These are phyloP conservation scores for Anthoceros angustus DNA, from an alignment of 225 moss, liverwort and hornwort genomes.

Conservation along the genomic window DNA sequence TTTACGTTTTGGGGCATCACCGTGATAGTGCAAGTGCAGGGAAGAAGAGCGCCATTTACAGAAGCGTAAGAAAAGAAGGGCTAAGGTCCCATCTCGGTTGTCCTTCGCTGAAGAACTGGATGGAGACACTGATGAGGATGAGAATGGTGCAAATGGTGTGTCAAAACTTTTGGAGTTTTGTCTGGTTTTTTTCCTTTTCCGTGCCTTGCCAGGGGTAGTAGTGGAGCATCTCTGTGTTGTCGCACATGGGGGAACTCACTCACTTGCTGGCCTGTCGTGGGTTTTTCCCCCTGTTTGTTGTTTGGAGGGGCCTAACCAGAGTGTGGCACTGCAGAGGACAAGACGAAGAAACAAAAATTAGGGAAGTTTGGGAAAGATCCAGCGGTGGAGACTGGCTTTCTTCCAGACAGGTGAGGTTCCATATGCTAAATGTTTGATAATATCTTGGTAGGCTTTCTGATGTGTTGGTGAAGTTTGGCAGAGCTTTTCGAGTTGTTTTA, in stretches of 20 bases:
- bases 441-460: conserved; percentile 13
- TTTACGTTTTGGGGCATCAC: neutral
- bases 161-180: neutral
- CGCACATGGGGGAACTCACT: too few relatives aligned
- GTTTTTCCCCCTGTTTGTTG: too few relatives aligned
- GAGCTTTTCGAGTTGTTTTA: conserved; percentile 8
- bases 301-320: conserved; percentile 7
- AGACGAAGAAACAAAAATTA: conserved; percentile 51
- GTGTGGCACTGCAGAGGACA: conserved; percentile 16
- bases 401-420: conserved; percentile 90
- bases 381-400: conserved; percentile 86
- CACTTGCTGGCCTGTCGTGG: too few relatives aligned
- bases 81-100: conserved; percentile 69
- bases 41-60: conserved; percentile 78
- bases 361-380: conserved; percentile 99
- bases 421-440: neutral
- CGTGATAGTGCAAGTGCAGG: conserved; percentile 16
- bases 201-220: neutral
- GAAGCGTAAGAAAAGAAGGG: conserved; percentile 80
- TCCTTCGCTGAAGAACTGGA: conserved; percentile 86
- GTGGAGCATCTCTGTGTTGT: neutral
- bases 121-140: conserved; percentile 49
- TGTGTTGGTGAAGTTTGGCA: neutral
- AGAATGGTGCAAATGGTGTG: conserved; percentile 36
- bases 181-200: neutral